Conservation (phyloP, 192 early-diverging fungal species). For the Phycomyces nitens region DNA sequence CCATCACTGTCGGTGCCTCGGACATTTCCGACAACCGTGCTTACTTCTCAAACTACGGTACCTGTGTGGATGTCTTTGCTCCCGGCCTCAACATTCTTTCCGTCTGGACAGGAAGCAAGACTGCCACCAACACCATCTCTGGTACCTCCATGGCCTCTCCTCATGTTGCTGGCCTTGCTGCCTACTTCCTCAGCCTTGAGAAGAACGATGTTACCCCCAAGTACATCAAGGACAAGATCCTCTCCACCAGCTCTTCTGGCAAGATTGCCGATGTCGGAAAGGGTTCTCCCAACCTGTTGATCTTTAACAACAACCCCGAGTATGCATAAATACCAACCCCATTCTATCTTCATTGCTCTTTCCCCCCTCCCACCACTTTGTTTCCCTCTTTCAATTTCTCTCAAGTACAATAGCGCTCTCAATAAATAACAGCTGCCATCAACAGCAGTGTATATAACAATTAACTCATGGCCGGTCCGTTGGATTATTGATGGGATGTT, state of each 20-base stretch:
- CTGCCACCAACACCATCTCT: slow-evolving; percentile 39
- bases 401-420: neutral
- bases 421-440: slow-evolving; percentile 4
- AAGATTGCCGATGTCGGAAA: slow-evolving; percentile 53
- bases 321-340: too few relatives aligned
- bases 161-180: slow-evolving; percentile 69
- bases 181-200: slow-evolving; percentile 43
- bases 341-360: too few relatives aligned
- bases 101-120: slow-evolving; percentile 47
- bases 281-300: slow-evolving; percentile 66
- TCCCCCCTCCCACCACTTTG: neutral
- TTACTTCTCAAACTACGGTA: slow-evolving; percentile 82
- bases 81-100: slow-evolving; percentile 82
- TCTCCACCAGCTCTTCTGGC: slow-evolving; percentile 57
- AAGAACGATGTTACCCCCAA: slow-evolving; percentile 46
- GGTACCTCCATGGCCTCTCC: slow-evolving; percentile 63
- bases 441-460: slow-evolving; percentile 2
- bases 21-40: slow-evolving; percentile 74
- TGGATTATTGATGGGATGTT: neutral
- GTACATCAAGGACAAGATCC: slow-evolving; percentile 64
- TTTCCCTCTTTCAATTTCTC: neutral
- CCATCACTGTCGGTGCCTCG: slow-evolving; percentile 86
- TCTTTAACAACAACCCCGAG: slow-evolving; percentile 50
- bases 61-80: slow-evolving; percentile 90
- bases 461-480: neutral